Evolutionary conservation across 257 asterid species (phyloP), one percentile per base, ranked within the genome.

Genomic region (Solanum megistacrolobum): DNA sequence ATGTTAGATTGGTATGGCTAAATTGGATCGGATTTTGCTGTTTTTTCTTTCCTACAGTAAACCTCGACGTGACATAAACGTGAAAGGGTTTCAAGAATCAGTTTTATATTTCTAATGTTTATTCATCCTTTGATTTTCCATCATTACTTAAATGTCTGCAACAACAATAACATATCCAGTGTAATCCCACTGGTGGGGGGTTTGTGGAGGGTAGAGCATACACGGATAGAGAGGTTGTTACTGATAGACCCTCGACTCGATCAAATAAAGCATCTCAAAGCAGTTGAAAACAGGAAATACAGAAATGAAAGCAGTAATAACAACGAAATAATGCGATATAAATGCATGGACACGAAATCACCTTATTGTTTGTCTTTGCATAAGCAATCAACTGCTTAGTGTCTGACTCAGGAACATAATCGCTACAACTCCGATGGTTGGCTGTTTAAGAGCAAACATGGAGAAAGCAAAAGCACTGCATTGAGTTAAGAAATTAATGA

Each of bases 381-480:
- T 91, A 96, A 86, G 96, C 97, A 92, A 97, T 97, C 98, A 97
- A 89, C 91, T 95, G 98, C 92, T 95, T 97, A 88, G 99, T 87
- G 89, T 97, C 98, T 14, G 94, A 92, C 93, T 97, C 99, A 1
- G 99, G 99, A 76, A 97, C 99, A 92, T 96, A 79, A 97, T 97
- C 88, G 98, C 99, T 76, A 90, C 99, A 68, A 97, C 98, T 92
- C 92, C 94, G 83, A 96, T 91, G 74, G 99, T 96, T 75, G 98
- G 98, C 91, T 95, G 99, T 94, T 96, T 96, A 87, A 96, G 99
- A 88, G 98, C 98, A 84, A 96, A 87, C 96, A 96, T 90, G 88
- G 99, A 94, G 87, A 98, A 96, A 89, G 98, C 99, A 86, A 98
- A 98, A 91, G 98, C 99, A 92, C 99, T 97, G 94, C 85, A 87